phyloP scores from a whole-genome alignment of 257 asterid species.

The Rhazya stricta region DNA sequence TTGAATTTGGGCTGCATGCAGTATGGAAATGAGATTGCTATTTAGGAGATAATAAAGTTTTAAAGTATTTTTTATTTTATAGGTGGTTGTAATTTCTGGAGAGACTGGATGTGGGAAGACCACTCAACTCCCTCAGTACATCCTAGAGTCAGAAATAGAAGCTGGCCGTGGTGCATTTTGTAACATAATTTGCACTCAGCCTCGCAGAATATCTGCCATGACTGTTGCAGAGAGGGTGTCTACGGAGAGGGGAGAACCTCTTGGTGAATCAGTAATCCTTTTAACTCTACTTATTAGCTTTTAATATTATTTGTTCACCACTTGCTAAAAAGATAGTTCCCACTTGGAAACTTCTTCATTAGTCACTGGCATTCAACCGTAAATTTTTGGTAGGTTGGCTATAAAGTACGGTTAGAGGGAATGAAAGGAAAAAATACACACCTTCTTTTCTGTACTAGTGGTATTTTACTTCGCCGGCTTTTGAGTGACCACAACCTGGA shows the following conservation, averaged over 20 bases:
- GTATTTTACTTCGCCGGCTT: conserved; percentile 92
- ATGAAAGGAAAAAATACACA: conserved; percentile 91
- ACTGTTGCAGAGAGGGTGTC: conserved; percentile 95
- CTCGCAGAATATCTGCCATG: conserved; percentile 96
- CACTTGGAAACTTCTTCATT: conserved; percentile 26
- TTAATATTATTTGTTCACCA: conserved; percentile 6
- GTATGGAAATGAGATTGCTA: not conserved
- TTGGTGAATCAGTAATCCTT: conserved; percentile 84
- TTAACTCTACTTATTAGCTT: conserved; percentile 2
- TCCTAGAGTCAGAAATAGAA: conserved; percentile 90
- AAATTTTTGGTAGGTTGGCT: conserved; percentile 73
- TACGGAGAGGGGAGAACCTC: conserved; percentile 94
- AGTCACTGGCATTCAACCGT: conserved; percentile 35
- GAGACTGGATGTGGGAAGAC: conserved; percentile 99
- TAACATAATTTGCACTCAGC: conserved; percentile 95
- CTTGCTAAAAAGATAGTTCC: conserved; percentile 18
- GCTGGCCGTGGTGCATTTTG: conserved; percentile 99
- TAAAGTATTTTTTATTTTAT: conserved; percentile 16
- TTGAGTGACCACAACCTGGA: conserved; percentile 84
- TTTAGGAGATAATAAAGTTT: not conserved
- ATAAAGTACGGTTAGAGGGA: conserved; percentile 95
- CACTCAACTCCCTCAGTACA: conserved; percentile 95
- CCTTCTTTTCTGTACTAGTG: conserved; percentile 94
- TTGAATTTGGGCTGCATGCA: not conserved
- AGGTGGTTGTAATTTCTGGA: conserved; percentile 96